These are phyloP conservation scores for Hypoxylon rickii DNA, from an alignment of 495 filamentous ascomycete genomes.

Conservation along the genomic window DNA sequence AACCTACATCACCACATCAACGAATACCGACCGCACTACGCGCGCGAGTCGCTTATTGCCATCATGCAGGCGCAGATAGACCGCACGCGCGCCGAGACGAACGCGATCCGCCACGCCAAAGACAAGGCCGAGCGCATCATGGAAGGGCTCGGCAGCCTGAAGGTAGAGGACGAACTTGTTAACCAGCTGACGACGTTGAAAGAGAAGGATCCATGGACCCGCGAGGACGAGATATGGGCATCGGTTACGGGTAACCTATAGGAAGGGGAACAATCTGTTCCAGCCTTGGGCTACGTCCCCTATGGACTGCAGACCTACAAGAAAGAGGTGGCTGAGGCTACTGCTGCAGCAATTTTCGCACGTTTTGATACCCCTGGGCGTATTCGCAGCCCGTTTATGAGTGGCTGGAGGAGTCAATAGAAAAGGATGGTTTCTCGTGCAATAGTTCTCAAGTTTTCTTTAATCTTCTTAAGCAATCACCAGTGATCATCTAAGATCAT, in stretches of 20 bases:
- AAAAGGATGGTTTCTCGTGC: too few relatives aligned
- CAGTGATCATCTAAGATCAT: too few relatives aligned
- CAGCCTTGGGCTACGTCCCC: not conserved
- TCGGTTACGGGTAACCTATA: slow-evolving; percentile 7
- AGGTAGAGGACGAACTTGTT: slow-evolving; percentile 33
- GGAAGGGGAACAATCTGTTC: not conserved
- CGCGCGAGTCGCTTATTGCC: slow-evolving; percentile 83
- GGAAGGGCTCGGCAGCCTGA: slow-evolving; percentile 61
- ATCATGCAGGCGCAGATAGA: slow-evolving; percentile 92
- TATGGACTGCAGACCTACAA: not conserved
- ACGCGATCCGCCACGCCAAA: slow-evolving; percentile 71
- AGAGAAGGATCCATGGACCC: slow-evolving; percentile 15
- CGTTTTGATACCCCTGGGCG: slow-evolving; percentile 17
- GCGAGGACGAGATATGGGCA: slow-evolving; percentile 13
- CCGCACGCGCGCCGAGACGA: slow-evolving; percentile 73
- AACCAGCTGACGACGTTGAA: slow-evolving; percentile 10
- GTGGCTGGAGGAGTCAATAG: too few relatives aligned
- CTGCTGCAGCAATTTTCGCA: not conserved
- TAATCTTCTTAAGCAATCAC: too few relatives aligned
- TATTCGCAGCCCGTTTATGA: too few relatives aligned
- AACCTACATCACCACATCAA: slow-evolving; percentile 93
- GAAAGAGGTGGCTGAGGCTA: not conserved
- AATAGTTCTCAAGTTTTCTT: too few relatives aligned
- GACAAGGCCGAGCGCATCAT: slow-evolving; percentile 73
- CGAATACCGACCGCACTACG: slow-evolving; percentile 94